Percentiles rank a stretch among this genome's conserved stretches.
These are phyloP conservation scores for Byssothecium circinans DNA, from an alignment of 2,329 filamentous ascomycete genomes.

Conservation along the genomic window DNA sequence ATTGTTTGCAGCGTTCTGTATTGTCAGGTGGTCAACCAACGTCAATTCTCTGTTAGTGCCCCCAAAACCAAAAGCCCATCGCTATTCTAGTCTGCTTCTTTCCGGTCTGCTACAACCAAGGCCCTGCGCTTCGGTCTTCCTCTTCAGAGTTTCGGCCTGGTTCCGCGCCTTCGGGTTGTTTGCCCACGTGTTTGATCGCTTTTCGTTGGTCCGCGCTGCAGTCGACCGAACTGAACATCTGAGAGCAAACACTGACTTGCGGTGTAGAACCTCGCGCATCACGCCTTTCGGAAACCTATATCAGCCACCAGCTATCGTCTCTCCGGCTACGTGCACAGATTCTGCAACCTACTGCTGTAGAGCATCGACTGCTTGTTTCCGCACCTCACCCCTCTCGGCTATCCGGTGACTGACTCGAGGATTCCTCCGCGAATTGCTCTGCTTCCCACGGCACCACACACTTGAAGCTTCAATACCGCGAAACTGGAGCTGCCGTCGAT, in stretches of 20 bases:
- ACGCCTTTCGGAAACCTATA: conserved; percentile 27
- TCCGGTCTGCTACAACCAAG: too few relatives aligned
- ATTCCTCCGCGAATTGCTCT: conserved; percentile 12
- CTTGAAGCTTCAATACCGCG: conserved; percentile 62
- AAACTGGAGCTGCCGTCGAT: conserved; percentile 94
- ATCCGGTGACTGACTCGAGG: conserved; percentile 28
- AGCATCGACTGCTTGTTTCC: conserved; percentile 21
- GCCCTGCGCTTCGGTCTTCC: too few relatives aligned
- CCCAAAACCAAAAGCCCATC: background rate
- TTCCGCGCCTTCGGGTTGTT: conserved; percentile 22
- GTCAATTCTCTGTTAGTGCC: conserved; percentile 18
- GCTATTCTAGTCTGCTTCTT: too few relatives aligned
- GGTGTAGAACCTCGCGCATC: conserved; percentile 29
- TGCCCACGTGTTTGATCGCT: conserved; percentile 33
- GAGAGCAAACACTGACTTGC: conserved; percentile 42
- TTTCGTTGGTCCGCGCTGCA: conserved; percentile 28
- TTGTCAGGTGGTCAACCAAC: conserved; percentile 11
- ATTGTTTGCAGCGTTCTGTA: conserved; percentile 45
- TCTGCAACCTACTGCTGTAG: conserved; percentile 34
- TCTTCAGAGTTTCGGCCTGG: background rate
- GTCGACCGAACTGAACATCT: conserved; percentile 17
- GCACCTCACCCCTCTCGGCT: conserved; percentile 25
- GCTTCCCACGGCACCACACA: conserved; percentile 5
- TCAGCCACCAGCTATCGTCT: conserved; percentile 25
- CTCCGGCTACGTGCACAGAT: conserved; percentile 34